Evolutionary conservation across 2,329 filamentous ascomycete genomes (phyloP).

Genomic region (Orbilia quercus): DNA sequence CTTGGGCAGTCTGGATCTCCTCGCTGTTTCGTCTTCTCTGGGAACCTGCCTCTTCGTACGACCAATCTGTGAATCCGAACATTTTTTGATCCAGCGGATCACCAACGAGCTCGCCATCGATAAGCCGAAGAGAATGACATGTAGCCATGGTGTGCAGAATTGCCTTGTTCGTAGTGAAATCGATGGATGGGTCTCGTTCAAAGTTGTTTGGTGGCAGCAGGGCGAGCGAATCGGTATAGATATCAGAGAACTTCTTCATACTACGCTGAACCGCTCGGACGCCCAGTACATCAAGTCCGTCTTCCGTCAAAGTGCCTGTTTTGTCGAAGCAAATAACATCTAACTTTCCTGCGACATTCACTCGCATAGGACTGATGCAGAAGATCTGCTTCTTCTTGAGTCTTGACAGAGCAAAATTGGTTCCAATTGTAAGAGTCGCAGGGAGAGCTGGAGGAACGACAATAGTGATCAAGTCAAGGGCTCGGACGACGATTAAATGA

Average conservation of each 20-base stretch:
- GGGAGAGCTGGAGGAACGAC: constrained; percentile 95
- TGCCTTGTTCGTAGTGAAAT: constrained; percentile 71
- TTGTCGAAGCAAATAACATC: constrained; percentile 99
- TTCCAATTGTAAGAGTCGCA: constrained; percentile 94
- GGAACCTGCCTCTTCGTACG: constrained; percentile 88
- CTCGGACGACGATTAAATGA: constrained; percentile 91
- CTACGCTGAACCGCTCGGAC: constrained; percentile 79
- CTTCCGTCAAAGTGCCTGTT: constrained; percentile 96
- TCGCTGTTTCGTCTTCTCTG: constrained; percentile 77
- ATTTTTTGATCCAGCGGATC: constrained; percentile 97
- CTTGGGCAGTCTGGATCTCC: constrained; percentile 64
- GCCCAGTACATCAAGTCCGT: constrained; percentile 92
- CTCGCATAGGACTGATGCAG: constrained; percentile 87
- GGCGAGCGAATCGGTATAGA: constrained; percentile 73
- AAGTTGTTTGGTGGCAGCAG: constrained; percentile 62
- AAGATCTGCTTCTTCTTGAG: constrained; percentile 92
- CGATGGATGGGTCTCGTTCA: constrained; percentile 71
- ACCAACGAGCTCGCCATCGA: constrained; percentile 89
- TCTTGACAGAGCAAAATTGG: constrained; percentile 88
- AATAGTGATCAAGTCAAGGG: constrained; percentile 95
- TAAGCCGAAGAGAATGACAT: constrained; percentile 87
- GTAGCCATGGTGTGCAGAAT: constrained; percentile 96
- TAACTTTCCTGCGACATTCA: constrained; percentile 95
- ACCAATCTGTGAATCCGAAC: constrained; percentile 96
- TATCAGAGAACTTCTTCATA: constrained; percentile 74